Evolutionary conservation across 1,284 basidiomycete species (phyloP).

Genomic region (Microbotryum violaceum): DNA sequence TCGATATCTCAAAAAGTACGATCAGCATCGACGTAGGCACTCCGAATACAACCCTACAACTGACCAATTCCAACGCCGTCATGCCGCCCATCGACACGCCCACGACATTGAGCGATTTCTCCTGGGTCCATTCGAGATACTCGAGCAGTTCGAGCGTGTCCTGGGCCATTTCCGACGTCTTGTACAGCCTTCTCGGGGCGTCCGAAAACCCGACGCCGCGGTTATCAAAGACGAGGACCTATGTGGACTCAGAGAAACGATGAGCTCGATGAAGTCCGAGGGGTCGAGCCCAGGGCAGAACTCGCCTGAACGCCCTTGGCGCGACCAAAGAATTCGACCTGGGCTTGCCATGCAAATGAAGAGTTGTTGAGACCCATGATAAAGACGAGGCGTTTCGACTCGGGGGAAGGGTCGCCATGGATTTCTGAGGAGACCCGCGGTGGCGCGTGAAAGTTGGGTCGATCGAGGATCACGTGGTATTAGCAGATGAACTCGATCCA

Average conservation of each 20-base stretch:
- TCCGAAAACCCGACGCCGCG: slow-evolving; percentile 73
- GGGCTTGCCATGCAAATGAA: slow-evolving; percentile 29
- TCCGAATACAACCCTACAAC: background rate
- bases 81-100: slow-evolving; percentile 69
- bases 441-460: too few relatives aligned
- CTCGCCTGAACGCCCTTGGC: slow-evolving; percentile 21
- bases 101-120: slow-evolving; percentile 60
- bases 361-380: slow-evolving; percentile 42
- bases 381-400: slow-evolving; percentile 19
- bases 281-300: background rate
- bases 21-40: slow-evolving; percentile 31
- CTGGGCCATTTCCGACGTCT: slow-evolving; percentile 47
- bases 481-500: too few relatives aligned
- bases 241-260: slow-evolving; percentile 43
- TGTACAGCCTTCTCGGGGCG: slow-evolving; percentile 47
- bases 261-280: slow-evolving; percentile 30
- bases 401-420: too few relatives aligned
- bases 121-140: slow-evolving; percentile 59
- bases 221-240: slow-evolving; percentile 75
- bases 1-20: slow-evolving; percentile 39
- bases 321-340: background rate
- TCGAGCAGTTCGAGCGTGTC: slow-evolving; percentile 64
- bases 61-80: slow-evolving; percentile 37
- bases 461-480: too few relatives aligned
- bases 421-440: too few relatives aligned